Percentiles rank a stretch among this genome's conserved stretches.
Conservation (phyloP, 768 basidiomycete species). For the Suillus brevipes region DNA sequence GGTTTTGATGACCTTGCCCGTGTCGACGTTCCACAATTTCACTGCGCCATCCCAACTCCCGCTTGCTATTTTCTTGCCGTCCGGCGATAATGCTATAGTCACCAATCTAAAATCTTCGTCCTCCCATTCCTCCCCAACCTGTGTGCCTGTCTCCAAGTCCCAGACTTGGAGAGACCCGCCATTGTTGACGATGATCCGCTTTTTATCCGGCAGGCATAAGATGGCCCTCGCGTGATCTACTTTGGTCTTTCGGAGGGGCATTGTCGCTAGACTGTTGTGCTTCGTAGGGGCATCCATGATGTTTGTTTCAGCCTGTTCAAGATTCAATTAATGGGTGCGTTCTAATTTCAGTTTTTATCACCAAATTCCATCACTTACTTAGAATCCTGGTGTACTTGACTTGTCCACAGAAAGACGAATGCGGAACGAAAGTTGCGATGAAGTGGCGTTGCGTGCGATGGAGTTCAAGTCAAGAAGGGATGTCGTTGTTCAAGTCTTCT, state of each 20-base stretch:
- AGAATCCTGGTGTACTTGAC: background rate
- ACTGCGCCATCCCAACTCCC: background rate
- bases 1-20: background rate
- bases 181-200: background rate
- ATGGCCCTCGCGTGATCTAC: background rate
- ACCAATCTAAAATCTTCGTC: background rate
- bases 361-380: background rate
- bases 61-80: background rate
- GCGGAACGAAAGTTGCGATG: background rate
- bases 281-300: background rate
- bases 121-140: background rate
- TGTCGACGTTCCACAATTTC: background rate
- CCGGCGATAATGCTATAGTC: background rate
- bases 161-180: background rate
- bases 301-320: background rate
- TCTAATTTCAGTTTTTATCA: background rate
- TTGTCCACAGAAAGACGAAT: background rate
- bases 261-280: background rate
- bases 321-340: background rate
- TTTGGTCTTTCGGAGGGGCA: background rate
- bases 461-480: too few species aligned
- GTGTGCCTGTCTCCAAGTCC: background rate
- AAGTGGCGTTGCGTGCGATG: too few species aligned
- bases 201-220: background rate
- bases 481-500: background rate